Evolutionary conservation across 176 grass and related monocot species (phyloP).

Genomic region (Cocos nucifera): DNA sequence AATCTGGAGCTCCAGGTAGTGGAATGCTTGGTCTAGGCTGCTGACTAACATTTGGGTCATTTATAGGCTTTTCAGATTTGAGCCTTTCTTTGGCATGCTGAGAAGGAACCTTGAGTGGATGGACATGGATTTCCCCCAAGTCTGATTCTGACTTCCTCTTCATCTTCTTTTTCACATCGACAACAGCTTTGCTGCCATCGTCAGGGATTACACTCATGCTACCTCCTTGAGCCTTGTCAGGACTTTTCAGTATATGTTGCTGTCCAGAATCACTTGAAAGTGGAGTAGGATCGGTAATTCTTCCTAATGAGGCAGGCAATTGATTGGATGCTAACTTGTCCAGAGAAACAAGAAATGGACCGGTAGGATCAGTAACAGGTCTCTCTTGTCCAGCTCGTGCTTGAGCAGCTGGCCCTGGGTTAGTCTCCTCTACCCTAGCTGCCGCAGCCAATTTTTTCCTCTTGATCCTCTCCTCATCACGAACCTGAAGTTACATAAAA

Average conservation of each 20-base stretch:
- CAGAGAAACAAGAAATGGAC: conserved; percentile 3
- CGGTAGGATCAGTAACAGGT: neutral
- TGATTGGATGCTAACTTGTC: conserved; percentile 23
- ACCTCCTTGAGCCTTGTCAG: conserved; percentile 29
- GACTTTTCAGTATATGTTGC: conserved; percentile 30
- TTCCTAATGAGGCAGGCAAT: conserved; percentile 11
- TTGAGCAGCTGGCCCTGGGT: conserved; percentile 20
- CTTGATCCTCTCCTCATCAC: conserved; percentile 69
- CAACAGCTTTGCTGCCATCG: conserved; percentile 20
- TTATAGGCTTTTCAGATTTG: conserved; percentile 28
- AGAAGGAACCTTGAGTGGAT: conserved; percentile 25
- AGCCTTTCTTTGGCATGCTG: conserved; percentile 45
- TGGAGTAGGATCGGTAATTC: conserved; percentile 27
- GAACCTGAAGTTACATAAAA: conserved; percentile 40
- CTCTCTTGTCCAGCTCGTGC: conserved; percentile 31
- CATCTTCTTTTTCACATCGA: conserved; percentile 49
- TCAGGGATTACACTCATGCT: conserved; percentile 20
- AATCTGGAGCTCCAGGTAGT: neutral
- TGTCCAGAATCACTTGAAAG: conserved; percentile 39
- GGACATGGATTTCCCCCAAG: conserved; percentile 33
- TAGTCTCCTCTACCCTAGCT: conserved; percentile 28
- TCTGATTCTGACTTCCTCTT: conserved; percentile 53
- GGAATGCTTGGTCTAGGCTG: neutral
- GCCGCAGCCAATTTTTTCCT: conserved; percentile 55
- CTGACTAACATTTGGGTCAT: conserved; percentile 34